A percentile compares a stretch with the other conserved stretches of the same genome.
Conservation (phyloP, 2,329 filamentous ascomycete genomes). For the Septoria petroselini region DNA sequence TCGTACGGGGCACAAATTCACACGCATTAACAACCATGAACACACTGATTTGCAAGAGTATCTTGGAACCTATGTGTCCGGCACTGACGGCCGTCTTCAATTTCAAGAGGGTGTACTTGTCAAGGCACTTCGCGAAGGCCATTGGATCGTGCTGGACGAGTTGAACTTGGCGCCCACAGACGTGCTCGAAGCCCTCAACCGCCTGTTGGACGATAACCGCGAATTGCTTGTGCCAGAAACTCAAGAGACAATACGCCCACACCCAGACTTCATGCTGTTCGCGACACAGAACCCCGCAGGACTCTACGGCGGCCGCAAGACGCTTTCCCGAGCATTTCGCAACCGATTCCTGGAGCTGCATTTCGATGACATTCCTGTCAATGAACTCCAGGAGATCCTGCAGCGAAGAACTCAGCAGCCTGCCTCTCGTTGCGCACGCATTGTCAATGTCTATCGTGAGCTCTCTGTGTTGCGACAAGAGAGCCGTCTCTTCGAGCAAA, state of each 20-base stretch:
- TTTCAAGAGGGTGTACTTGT: conserved; percentile 95
- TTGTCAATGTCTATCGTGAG: conserved; percentile 91
- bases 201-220: conserved; percentile 90
- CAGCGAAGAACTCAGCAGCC: conserved; percentile 85
- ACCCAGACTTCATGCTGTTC: conserved; percentile 95
- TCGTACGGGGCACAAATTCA: conserved; percentile 92
- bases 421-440: conserved; percentile 83
- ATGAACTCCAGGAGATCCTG: conserved; percentile 87
- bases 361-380: conserved; percentile 95
- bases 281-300: conserved; percentile 97
- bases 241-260: conserved; percentile 86
- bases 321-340: conserved; percentile 87
- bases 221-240: conserved; percentile 96
- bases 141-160: conserved; percentile 98
- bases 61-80: conserved; percentile 88
- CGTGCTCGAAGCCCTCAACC: conserved; percentile 92
- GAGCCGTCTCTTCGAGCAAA: conserved; percentile 89
- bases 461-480: conserved; percentile 86
- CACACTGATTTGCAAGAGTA: conserved; percentile 98
- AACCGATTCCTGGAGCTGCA: conserved; percentile 97
- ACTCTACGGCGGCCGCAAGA: conserved; percentile 90
- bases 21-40: conserved; percentile 99
- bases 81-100: conserved; percentile 73
- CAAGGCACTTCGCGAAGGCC: conserved; percentile 83
- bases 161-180: conserved; percentile 95